phyloP scores from a whole-genome alignment of 1,139 yeast genomes.

The Saccharomyces hybrid region DNA sequence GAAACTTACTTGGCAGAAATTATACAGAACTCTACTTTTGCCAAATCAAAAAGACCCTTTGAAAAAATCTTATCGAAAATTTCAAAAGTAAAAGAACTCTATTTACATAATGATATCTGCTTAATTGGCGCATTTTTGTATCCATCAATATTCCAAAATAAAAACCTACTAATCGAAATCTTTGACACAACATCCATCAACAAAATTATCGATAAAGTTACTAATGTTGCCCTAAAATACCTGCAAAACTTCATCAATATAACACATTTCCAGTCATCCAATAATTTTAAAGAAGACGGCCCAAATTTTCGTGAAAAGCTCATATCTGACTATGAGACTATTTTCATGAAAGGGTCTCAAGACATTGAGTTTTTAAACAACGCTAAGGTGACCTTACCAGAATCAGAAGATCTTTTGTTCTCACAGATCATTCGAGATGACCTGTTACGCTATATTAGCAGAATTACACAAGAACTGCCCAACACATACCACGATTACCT shows the following conservation, averaged over 20 bases:
- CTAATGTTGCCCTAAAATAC: background rate
- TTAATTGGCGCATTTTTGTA: slow-evolving; percentile 3
- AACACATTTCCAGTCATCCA: background rate
- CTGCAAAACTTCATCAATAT: slow-evolving; percentile 4
- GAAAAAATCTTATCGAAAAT: background rate
- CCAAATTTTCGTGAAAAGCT: background rate
- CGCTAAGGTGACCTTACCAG: background rate
- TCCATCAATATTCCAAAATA: slow-evolving; percentile 1
- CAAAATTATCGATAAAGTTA: background rate
- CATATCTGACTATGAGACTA: background rate
- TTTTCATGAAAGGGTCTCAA: background rate
- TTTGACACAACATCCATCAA: background rate
- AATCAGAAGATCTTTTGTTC: background rate
- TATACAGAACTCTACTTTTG: background rate
- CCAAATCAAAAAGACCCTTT: background rate
- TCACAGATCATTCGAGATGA: background rate
- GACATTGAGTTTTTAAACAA: background rate
- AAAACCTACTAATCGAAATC: background rate
- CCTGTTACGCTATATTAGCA: background rate
- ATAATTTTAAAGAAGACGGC: background rate
- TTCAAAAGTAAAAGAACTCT: background rate
- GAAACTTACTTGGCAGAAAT: background rate
- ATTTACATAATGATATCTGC: background rate
- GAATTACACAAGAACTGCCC: background rate
- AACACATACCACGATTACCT: background rate